Conservation (phyloP, 139 green algal species). For the Haematococcus lacustris region DNA sequence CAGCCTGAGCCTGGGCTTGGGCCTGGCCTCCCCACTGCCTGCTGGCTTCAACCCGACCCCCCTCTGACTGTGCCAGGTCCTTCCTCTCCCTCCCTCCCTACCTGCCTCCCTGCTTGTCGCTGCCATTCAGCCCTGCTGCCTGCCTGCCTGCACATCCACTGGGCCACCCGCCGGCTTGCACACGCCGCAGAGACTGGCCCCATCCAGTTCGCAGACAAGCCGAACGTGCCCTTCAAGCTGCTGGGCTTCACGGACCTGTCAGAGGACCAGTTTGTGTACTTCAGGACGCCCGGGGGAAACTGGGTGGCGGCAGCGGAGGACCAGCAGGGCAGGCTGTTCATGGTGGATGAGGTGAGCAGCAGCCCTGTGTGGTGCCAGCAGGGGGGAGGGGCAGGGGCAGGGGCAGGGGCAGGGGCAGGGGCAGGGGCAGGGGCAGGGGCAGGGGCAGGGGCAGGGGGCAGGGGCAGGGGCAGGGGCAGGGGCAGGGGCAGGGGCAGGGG, state of each 20-base stretch:
- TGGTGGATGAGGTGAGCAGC: slow-evolving; percentile 40
- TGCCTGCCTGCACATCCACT: no score
- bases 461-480: not conserved
- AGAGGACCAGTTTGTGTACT: slow-evolving; percentile 46
- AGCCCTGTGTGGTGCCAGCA: not conserved
- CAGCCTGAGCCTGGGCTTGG: no score
- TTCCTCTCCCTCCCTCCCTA: no score
- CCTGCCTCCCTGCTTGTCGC: no score
- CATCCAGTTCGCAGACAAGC: slow-evolving; percentile 23
- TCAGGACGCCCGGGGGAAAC: slow-evolving; percentile 30
- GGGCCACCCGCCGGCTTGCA: no score
- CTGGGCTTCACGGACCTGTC: slow-evolving; percentile 24
- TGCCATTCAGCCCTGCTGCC: no score
- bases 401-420: not conserved
- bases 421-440: not conserved
- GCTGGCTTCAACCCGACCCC: no score
- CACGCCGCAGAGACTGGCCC: slow-evolving; percentile 12
- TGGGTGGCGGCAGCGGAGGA: slow-evolving; percentile 45
- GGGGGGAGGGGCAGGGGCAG: no score
- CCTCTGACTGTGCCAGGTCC: no score
- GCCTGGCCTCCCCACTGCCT: no score
- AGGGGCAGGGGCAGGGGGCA: not conserved
- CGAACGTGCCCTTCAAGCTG: slow-evolving; percentile 22
- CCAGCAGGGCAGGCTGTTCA: slow-evolving; percentile 35
- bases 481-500: no score